phyloP scores from a whole-genome alignment of 805 yeast species.

The Wickerhamiella australiensis region DNA sequence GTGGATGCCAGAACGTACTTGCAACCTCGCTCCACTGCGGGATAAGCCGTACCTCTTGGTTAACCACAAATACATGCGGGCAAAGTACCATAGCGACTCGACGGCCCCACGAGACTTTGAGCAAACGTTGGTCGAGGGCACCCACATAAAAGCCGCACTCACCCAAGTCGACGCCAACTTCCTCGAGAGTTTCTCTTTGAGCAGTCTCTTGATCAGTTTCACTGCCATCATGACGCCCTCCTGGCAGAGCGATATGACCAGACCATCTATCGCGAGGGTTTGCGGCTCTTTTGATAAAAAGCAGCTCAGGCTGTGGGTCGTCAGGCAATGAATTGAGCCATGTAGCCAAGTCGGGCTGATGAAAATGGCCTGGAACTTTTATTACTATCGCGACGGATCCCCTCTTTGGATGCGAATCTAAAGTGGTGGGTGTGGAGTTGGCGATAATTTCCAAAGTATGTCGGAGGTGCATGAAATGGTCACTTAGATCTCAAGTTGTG shows the following conservation, averaged over 20 bases:
- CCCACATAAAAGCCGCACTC: slow-evolving; percentile 25
- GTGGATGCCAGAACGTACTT: slow-evolving; percentile 30
- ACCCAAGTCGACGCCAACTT: slow-evolving; percentile 30
- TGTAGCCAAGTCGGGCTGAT: not conserved
- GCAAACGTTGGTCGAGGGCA: slow-evolving; percentile 28
- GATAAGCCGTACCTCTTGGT: slow-evolving; percentile 17
- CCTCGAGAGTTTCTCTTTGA: slow-evolving; percentile 30
- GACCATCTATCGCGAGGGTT: slow-evolving; percentile 32
- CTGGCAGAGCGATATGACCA: slow-evolving; percentile 33
- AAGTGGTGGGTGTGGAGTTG: not conserved
- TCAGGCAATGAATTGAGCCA: slow-evolving; percentile 1
- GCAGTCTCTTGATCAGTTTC: slow-evolving; percentile 29
- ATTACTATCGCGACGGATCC: slow-evolving; percentile 21
- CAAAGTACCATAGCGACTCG: slow-evolving; percentile 27
- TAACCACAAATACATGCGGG: slow-evolving; percentile 28
- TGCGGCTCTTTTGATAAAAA: slow-evolving; percentile 30
- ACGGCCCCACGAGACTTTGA: slow-evolving; percentile 28
- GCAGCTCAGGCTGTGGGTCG: slow-evolving; percentile 24
- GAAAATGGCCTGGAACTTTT: slow-evolving; percentile 17
- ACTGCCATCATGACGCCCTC: slow-evolving; percentile 30
- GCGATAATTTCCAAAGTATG: not conserved
- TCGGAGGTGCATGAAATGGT: not conserved
- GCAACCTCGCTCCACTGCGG: slow-evolving; percentile 30
- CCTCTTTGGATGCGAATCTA: slow-evolving; percentile 2
- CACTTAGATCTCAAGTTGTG: not conserved